Evolutionary conservation across 257 asterid genomes (phyloP).

Genomic region (Capsicum rhomboideum): DNA sequence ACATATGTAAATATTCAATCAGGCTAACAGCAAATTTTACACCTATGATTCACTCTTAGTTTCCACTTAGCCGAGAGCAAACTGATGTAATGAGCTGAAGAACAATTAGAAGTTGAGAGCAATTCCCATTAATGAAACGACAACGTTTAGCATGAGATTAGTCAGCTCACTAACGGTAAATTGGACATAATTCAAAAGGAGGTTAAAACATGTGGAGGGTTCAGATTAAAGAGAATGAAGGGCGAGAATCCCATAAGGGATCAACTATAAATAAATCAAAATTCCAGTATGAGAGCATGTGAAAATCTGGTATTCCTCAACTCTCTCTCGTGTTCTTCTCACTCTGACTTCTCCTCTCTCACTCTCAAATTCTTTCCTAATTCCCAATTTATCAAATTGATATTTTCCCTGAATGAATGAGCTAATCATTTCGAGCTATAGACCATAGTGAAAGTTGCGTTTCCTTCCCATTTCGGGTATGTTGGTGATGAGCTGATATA

Average conservation of each 20-base stretch:
- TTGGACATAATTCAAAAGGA: background rate
- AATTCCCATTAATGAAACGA: too few species aligned
- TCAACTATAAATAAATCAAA: background rate
- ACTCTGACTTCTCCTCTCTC: background rate
- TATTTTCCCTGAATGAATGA: background rate
- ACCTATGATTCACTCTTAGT: background rate
- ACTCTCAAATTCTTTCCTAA: background rate
- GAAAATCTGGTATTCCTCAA: background rate
- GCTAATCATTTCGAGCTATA: background rate
- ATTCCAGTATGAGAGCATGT: background rate
- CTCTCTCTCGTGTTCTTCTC: background rate
- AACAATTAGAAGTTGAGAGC: too few species aligned
- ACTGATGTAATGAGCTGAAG: background rate
- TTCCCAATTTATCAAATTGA: background rate
- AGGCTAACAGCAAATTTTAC: background rate
- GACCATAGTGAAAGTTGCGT: background rate
- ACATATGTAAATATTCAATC: background rate
- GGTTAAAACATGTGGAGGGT: background rate
- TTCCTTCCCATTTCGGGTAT: background rate
- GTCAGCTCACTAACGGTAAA: background rate
- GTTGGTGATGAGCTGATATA: background rate
- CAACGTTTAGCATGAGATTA: too few species aligned
- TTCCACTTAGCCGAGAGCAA: background rate
- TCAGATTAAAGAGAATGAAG: background rate
- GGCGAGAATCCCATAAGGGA: background rate